phyloP scores from a whole-genome alignment of 176 grass and related monocot species.

The Pontederia paniculata region DNA sequence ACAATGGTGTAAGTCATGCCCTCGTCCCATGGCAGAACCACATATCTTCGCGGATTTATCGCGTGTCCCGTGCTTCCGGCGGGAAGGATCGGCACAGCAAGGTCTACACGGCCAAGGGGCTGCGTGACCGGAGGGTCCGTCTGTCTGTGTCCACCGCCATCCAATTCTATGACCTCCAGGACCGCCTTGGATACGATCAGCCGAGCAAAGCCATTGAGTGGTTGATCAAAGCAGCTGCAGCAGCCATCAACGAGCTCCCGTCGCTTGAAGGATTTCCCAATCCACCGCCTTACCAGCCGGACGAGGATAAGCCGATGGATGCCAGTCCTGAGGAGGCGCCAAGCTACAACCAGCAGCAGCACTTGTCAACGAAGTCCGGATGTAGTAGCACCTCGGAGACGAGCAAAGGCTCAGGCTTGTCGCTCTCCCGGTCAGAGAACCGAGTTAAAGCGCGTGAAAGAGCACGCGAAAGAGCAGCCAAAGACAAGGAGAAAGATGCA shows the following conservation, averaged over 20 bases:
- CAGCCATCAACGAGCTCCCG: constrained; percentile 15
- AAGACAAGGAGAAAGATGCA: constrained; percentile 18
- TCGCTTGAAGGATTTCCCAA: constrained; percentile 1
- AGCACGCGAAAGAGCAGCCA: constrained; percentile 14
- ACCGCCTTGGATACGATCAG: constrained; percentile 17
- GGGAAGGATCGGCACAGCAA: constrained; percentile 18
- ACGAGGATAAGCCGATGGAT: neutral
- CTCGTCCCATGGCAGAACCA: neutral
- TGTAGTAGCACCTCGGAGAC: constrained; percentile 24
- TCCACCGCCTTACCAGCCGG: neutral
- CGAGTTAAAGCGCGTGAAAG: constrained; percentile 14
- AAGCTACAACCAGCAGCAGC: constrained; percentile 21
- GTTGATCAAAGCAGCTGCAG: neutral
- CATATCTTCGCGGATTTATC: constrained; percentile 8
- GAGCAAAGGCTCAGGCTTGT: constrained; percentile 23
- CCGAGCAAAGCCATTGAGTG: constrained; percentile 18
- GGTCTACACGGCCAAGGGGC: constrained; percentile 17
- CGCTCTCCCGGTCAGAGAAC: constrained; percentile 22
- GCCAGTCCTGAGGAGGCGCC: neutral
- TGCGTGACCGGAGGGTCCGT: constrained; percentile 13
- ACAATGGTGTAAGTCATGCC: neutral
- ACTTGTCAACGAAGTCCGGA: constrained; percentile 17
- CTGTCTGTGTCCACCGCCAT: constrained; percentile 14
- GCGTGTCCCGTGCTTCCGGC: constrained; percentile 9
- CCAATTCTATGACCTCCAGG: constrained; percentile 18